A percentile compares a stretch with the other conserved stretches of the same genome.
These are phyloP conservation scores for Lactifluus volemus DNA, from an alignment of 768 basidiomycete genomes.

Conservation along the genomic window DNA sequence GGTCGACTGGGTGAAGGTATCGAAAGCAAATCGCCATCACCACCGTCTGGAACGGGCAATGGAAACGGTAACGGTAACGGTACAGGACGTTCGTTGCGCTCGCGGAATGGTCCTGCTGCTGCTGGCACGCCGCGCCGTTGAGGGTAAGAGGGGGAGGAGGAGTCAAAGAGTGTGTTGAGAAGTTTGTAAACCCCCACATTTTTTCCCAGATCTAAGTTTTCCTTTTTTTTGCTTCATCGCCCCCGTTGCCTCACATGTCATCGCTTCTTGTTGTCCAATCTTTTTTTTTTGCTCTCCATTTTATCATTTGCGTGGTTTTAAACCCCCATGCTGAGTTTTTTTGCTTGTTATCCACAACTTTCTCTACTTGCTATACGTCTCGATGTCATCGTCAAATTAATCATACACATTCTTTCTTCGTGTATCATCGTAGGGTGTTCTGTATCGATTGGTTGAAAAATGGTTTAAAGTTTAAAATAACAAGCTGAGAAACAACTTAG, in stretches of 20 bases:
- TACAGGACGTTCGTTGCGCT: conserved; percentile 1
- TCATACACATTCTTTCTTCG: background rate
- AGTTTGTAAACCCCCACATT: background rate
- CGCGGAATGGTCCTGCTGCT: background rate
- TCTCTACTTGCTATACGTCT: background rate
- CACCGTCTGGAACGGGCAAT: background rate
- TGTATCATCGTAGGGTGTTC: too few relatives aligned
- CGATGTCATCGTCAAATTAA: background rate
- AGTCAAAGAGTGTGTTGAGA: background rate
- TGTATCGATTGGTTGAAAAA: too few relatives aligned
- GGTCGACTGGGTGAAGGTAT: background rate
- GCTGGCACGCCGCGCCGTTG: background rate
- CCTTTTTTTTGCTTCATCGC: too few relatives aligned
- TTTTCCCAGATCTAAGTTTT: too few relatives aligned
- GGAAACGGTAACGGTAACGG: background rate
- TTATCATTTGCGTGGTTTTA: too few relatives aligned
- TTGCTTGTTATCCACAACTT: background rate
- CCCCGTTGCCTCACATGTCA: too few relatives aligned
- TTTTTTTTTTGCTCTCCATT: too few relatives aligned
- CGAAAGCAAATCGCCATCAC: background rate
- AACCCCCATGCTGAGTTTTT: background rate
- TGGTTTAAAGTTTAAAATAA: too few relatives aligned
- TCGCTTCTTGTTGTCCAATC: too few relatives aligned
- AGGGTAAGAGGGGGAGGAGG: background rate
- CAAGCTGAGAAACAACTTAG: too few relatives aligned